Evolutionary conservation across 805 yeast genomes (phyloP), one percentile per base, ranked within the genome.

Genomic region (Candida lessepsii): DNA sequence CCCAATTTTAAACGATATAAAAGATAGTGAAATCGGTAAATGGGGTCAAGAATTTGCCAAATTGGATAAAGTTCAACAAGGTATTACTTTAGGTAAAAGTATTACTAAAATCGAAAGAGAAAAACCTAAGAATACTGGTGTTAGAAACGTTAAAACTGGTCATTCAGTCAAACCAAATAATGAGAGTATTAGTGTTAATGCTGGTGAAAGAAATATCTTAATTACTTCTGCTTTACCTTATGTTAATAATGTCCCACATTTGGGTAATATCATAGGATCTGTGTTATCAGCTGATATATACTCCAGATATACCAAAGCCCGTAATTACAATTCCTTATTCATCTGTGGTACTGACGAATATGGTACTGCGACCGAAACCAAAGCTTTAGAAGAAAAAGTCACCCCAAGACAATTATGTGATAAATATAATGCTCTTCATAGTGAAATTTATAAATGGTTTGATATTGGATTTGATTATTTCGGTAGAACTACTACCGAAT

Each of bases 331-430:
- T 61, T 73, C 96, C 15, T 69, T 93, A 49, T 93, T 71, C 57
- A 67, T 93, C 42, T 89, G 99, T 66, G 99, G 99, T 68, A 93
- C 99, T 27, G 99, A 93, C 61, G 99, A 93, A 68, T 93, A 93
- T 61, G 99, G 99, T 61, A 93, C 99, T 42, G 99, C 99, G 34
- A 93, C 99, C 11, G 99, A 93, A 65, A 93, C 99, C 20, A 93
- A 91, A 67, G 99, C 99, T 9, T 68, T 93, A 37, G 98, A 91
- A 61, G 99, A 93, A 58, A 81, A 84, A 29, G 84, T 86, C 45
- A 76, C 95, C 3, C 99, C 99, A 36, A 71, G 78, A 53, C 83
- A 88, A 60, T 73, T 93, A 53, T 93, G 98, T 74, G 88, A 84
- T 63, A 93, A 91, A 63, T 93, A 87, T 65, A 84, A 88, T 63